phyloP scores from a whole-genome alignment of 352 stramenopile genomes.

The Pythium folliculosum region DNA sequence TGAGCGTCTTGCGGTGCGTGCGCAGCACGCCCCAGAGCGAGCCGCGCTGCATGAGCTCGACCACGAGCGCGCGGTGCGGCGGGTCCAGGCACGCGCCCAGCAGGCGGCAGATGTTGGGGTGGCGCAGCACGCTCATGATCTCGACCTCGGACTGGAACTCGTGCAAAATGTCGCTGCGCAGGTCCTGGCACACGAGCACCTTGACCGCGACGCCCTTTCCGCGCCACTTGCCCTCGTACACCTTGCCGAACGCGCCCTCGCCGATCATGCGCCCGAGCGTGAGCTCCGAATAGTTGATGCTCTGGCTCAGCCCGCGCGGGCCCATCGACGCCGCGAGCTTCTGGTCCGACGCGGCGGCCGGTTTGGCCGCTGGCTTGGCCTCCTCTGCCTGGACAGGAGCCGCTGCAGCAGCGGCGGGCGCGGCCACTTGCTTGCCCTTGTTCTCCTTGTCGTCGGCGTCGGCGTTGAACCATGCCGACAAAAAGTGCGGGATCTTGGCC shows the following conservation, averaged over 20 bases:
- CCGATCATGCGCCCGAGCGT: constrained; percentile 61
- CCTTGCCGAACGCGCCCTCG: constrained; percentile 68
- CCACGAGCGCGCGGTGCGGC: constrained; percentile 93
- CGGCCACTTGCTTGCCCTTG: constrained; percentile 8
- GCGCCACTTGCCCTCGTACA: constrained; percentile 69
- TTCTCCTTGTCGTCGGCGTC: constrained; percentile 47
- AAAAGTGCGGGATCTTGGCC: constrained; percentile 73
- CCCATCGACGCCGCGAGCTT: not conserved
- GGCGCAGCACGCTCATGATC: constrained; percentile 85
- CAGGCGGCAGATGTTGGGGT: constrained; percentile 96
- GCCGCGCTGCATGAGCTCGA: constrained; percentile 90
- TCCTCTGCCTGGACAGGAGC: not conserved
- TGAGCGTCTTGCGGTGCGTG: constrained; percentile 57
- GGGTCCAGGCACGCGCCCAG: constrained; percentile 94
- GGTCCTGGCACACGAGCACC: constrained; percentile 64
- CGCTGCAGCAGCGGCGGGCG: constrained; percentile 31
- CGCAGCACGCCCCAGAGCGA: constrained; percentile 92
- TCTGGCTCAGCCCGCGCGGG: constrained; percentile 42
- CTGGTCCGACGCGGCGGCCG: not conserved
- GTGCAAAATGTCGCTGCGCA: constrained; percentile 59
- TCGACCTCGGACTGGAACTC: constrained; percentile 74
- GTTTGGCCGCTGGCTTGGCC: constrained; percentile 12
- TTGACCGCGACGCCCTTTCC: constrained; percentile 70
- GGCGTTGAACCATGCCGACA: constrained; percentile 70
- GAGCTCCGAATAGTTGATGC: constrained; percentile 66